These are phyloP conservation scores for Lodderomyces metapsilosis DNA, from an alignment of 1,139 yeast species.

Conservation along the genomic window DNA sequence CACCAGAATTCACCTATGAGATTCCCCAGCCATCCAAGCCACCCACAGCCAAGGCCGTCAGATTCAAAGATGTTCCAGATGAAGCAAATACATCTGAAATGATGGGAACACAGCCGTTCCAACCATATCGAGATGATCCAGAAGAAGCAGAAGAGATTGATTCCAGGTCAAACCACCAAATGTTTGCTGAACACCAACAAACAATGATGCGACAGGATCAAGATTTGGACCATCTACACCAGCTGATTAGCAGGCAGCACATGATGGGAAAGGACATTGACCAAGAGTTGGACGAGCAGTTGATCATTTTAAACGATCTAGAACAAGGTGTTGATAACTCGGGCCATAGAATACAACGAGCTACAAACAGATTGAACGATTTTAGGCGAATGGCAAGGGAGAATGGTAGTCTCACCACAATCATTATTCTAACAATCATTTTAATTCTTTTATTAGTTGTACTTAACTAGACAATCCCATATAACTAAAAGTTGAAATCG, in stretches of 20 bases:
- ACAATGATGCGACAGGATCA: constrained; percentile 61
- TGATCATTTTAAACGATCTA: constrained; percentile 66
- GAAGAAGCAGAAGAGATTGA: constrained; percentile 9
- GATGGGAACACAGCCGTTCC: constrained; percentile 23
- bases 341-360: constrained; percentile 49
- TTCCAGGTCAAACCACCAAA: constrained; percentile 31
- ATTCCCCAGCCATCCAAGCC: constrained; percentile 7
- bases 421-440: constrained; percentile 59
- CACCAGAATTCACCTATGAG: constrained; percentile 34
- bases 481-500: constrained; percentile 44
- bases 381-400: constrained; percentile 61
- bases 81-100: constrained; percentile 21
- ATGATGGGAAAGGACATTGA: constrained; percentile 64
- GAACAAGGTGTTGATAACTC: constrained; percentile 65
- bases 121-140: constrained; percentile 48
- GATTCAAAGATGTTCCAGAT: constrained; percentile 48
- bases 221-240: constrained; percentile 55
- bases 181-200: constrained; percentile 71
- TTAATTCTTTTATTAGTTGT: constrained; percentile 58
- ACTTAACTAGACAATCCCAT: constrained; percentile 37
- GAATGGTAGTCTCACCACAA: constrained; percentile 72
- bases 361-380: constrained; percentile 50
- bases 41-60: constrained; percentile 46
- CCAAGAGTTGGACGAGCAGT: constrained; percentile 65
- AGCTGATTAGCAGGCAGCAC: constrained; percentile 64